These are phyloP conservation scores for Eucalyptus sideroxylon DNA, from an alignment of 345 rosid genomes.

Conservation along the genomic window DNA sequence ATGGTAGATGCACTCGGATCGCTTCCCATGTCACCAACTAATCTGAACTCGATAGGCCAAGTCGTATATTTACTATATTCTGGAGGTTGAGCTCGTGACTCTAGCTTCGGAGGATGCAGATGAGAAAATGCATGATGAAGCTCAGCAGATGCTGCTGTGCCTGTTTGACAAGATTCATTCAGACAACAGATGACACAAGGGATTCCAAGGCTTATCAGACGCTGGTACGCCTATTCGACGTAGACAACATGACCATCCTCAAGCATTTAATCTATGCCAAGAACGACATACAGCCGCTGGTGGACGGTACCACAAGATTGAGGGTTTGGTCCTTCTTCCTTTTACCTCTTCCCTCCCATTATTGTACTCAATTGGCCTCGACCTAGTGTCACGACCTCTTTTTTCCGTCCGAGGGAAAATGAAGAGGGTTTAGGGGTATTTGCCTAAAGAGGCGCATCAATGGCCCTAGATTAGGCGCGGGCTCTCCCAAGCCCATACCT, in stretches of 20 bases:
- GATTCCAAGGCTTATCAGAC: constrained; percentile 16
- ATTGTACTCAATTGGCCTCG: not conserved
- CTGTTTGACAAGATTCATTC: not conserved
- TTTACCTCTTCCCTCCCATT: not conserved
- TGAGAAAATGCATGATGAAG: not conserved
- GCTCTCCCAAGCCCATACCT: too few species aligned
- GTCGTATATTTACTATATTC: not conserved
- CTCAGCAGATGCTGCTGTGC: not conserved
- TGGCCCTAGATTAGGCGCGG: too few species aligned
- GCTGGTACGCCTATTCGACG: constrained; percentile 14
- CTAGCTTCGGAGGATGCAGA: constrained; percentile 2
- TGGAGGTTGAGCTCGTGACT: not conserved
- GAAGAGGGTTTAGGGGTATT: too few species aligned
- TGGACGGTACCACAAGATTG: constrained; percentile 10
- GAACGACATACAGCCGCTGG: constrained; percentile 25
- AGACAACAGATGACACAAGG: constrained; percentile 12
- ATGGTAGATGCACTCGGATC: not conserved
- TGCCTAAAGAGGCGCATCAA: too few species aligned
- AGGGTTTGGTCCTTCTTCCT: constrained; percentile 2
- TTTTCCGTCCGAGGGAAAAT: too few species aligned
- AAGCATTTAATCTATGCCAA: constrained; percentile 19
- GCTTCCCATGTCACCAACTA: not conserved
- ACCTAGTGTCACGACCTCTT: too few species aligned
- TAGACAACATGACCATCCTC: constrained; percentile 24
- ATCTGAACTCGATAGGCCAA: not conserved